phyloP scores from a whole-genome alignment of 176 grass and related monocot species.

The Paspalum notatum region DNA sequence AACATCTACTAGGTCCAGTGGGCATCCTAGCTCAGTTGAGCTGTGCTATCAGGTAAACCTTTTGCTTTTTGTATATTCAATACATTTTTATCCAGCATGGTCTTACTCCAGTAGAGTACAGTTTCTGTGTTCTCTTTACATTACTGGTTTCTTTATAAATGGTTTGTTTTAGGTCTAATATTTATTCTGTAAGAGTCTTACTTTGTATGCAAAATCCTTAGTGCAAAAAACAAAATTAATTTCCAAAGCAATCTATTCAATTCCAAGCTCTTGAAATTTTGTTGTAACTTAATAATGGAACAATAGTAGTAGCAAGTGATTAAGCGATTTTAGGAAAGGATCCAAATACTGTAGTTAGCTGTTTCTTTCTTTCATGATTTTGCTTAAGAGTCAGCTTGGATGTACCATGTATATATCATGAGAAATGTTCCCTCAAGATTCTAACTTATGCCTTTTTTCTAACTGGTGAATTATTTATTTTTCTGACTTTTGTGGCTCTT shows the following conservation, averaged over 20 bases:
- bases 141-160: slow-evolving; percentile 21
- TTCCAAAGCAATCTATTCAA: not conserved
- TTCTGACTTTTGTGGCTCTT: not conserved
- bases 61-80: not conserved
- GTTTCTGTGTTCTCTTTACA: not conserved
- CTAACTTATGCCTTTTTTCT: not conserved
- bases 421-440: no score
- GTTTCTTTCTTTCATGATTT: slow-evolving; percentile 37
- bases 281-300: not conserved
- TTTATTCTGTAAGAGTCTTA: slow-evolving; percentile 37
- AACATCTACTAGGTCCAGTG: slow-evolving; percentile 33
- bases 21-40: slow-evolving; percentile 25
- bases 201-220: slow-evolving; percentile 22
- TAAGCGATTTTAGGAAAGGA: not conserved
- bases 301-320: slow-evolving; percentile 3
- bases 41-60: slow-evolving; percentile 45
- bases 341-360: slow-evolving; percentile 8
- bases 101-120: not conserved
- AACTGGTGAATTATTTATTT: slow-evolving; percentile 3
- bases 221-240: not conserved
- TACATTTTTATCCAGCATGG: slow-evolving; percentile 14
- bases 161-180: slow-evolving; percentile 7
- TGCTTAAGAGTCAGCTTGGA: not conserved
- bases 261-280: not conserved
- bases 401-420: not conserved